Evolutionary conservation across 495 filamentous ascomycete species (phyloP).

Genomic region (Lophium mytilinum): DNA sequence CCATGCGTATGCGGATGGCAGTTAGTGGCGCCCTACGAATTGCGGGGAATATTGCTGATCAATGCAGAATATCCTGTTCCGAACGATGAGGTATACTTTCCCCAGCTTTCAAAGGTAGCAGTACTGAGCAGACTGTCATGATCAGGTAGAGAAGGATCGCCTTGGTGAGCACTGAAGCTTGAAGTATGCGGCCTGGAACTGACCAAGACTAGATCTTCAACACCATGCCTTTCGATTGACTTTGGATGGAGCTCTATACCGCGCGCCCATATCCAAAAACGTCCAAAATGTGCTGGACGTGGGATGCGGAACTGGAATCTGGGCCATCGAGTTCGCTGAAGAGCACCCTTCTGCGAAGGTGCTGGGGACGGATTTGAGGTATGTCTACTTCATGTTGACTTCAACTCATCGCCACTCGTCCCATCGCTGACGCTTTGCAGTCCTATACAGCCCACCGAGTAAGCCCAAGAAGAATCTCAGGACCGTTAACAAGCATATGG

Average conservation of each 20-base stretch:
- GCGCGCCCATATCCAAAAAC: constrained; percentile 36
- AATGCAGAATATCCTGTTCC: constrained; percentile 45
- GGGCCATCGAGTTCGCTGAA: constrained; percentile 24
- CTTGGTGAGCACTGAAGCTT: constrained; percentile 27
- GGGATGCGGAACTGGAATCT: constrained; percentile 26
- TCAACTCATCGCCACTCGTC: too few relatives aligned
- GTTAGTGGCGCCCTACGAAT: constrained; percentile 29
- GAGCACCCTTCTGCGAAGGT: constrained; percentile 24
- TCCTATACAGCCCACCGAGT: constrained; percentile 18
- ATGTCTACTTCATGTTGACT: background rate
- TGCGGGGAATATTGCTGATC: constrained; percentile 12
- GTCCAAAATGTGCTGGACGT: constrained; percentile 39
- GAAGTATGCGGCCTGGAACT: too few relatives aligned
- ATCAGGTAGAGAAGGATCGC: constrained; percentile 39
- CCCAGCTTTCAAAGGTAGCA: background rate
- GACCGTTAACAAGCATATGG: background rate
- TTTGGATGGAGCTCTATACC: constrained; percentile 36
- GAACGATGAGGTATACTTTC: constrained; percentile 43
- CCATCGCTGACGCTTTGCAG: constrained; percentile 1
- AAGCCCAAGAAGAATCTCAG: background rate
- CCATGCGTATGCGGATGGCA: constrained; percentile 50
- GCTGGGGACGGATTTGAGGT: constrained; percentile 22
- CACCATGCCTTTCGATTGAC: constrained; percentile 40
- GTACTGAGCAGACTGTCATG: background rate
- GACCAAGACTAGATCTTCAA: constrained; percentile 37